Percentiles rank a stretch among this genome's conserved stretches.
These are phyloP conservation scores for Beverwykella pulmonaria DNA, from an alignment of 495 filamentous ascomycete species.

Conservation along the genomic window DNA sequence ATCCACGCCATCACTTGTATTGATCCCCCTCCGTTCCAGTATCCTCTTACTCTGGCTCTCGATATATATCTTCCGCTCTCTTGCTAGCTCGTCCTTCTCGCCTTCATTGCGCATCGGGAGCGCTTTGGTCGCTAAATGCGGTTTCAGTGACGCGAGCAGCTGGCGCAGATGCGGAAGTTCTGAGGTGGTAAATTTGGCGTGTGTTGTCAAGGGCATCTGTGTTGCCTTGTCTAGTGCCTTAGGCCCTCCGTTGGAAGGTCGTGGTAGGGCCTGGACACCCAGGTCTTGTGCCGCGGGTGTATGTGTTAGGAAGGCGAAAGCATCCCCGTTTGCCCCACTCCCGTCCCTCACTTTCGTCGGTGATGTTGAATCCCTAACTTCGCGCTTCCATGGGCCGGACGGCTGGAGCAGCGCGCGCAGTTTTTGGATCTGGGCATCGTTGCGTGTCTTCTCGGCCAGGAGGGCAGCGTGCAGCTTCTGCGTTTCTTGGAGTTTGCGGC, in stretches of 20 bases:
- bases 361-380: constrained; percentile 22
- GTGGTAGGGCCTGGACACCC: constrained; percentile 44
- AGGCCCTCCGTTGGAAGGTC: constrained; percentile 17
- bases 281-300: constrained; percentile 51
- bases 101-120: constrained; percentile 31
- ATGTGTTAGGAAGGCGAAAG: constrained; percentile 58
- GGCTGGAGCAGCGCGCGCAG: constrained; percentile 59
- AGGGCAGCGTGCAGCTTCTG: constrained; percentile 76
- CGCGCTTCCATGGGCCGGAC: constrained; percentile 40
- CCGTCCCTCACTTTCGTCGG: constrained; percentile 9
- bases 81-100: constrained; percentile 26
- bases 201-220: constrained; percentile 62
- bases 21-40: constrained; percentile 42
- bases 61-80: constrained; percentile 43
- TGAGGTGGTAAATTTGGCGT: constrained; percentile 75
- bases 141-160: constrained; percentile 64
- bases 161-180: constrained; percentile 78
- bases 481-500: constrained; percentile 78
- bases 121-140: constrained; percentile 39
- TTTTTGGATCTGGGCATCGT: constrained; percentile 69
- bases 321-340: constrained; percentile 28
- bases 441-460: constrained; percentile 72
- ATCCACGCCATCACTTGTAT: constrained; percentile 33
- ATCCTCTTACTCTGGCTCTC: constrained; percentile 43
- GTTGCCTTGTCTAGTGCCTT: background rate